These are phyloP conservation scores for Trichoderma polysporum DNA, from an alignment of 2,329 filamentous ascomycete species.

Conservation along the genomic window DNA sequence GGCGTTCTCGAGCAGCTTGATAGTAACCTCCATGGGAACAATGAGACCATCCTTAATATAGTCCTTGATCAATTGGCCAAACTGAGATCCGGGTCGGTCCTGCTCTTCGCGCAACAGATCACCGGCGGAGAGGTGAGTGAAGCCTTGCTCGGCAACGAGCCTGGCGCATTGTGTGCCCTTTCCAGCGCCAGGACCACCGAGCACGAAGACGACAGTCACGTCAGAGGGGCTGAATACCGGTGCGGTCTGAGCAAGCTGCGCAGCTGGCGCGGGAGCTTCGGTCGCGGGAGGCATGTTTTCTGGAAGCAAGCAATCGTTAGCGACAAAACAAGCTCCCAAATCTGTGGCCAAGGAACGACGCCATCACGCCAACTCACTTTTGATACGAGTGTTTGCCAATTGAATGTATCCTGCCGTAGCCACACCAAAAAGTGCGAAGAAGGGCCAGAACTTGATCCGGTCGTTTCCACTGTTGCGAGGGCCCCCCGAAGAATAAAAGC, in stretches of 20 bases:
- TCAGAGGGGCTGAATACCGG: constrained; percentile 73
- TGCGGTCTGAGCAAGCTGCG: constrained; percentile 49
- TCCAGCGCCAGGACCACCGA: constrained; percentile 91
- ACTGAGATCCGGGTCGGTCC: constrained; percentile 79
- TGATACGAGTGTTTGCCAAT: constrained; percentile 46
- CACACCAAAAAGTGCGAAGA: constrained; percentile 49
- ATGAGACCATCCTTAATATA: constrained; percentile 95
- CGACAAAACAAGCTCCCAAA: not conserved
- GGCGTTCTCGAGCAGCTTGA: constrained; percentile 89
- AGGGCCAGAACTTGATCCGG: constrained; percentile 58
- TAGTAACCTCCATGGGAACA: constrained; percentile 98
- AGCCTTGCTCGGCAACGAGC: constrained; percentile 83
- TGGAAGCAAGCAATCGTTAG: constrained; percentile 10
- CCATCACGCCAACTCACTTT: not conserved
- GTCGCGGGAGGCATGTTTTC: constrained; percentile 42
- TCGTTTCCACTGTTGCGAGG: constrained; percentile 36
- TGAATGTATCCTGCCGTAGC: constrained; percentile 51
- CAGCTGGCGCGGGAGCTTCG: constrained; percentile 40
- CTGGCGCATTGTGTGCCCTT: constrained; percentile 95
- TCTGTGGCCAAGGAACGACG: not conserved
- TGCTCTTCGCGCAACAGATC: constrained; percentile 94
- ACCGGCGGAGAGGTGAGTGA: constrained; percentile 89
- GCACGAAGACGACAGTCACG: constrained; percentile 93
- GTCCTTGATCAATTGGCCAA: constrained; percentile 86
- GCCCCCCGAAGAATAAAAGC: constrained; percentile 46